Conservation (phyloP, 257 asterid species). For the Anisodus acutangulus region DNA sequence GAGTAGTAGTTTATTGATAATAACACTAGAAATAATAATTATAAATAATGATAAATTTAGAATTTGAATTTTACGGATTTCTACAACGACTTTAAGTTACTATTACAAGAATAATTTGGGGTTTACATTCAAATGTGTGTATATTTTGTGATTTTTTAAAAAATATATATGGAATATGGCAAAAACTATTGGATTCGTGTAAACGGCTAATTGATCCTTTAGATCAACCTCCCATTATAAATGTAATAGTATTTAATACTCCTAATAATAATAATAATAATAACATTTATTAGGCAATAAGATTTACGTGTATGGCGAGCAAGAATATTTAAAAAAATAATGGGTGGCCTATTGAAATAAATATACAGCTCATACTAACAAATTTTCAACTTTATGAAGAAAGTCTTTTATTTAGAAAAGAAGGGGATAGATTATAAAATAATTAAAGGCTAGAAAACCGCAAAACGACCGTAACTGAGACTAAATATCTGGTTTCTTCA, state of each 20-base stretch:
- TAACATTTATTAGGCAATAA: not conserved
- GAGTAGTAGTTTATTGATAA: not conserved
- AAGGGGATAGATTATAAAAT: not conserved
- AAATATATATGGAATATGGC: too few species aligned
- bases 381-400: not conserved
- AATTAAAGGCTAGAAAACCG: not conserved
- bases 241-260: too few species aligned
- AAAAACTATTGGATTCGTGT: too few species aligned
- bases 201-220: too few species aligned
- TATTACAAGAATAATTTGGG: too few species aligned
- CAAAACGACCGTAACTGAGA: not conserved
- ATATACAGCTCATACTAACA: constrained; percentile 16
- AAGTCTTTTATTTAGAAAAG: not conserved
- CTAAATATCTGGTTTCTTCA: not conserved
- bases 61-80: too few species aligned
- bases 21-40: not conserved
- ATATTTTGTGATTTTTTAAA: too few species aligned
- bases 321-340: not conserved
- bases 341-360: not conserved
- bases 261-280: too few species aligned
- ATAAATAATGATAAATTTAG: too few species aligned
- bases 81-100: too few species aligned
- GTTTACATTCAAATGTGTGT: too few species aligned
- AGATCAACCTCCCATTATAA: too few species aligned
- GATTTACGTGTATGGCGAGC: not conserved